phyloP scores from a whole-genome alignment of 2,329 filamentous ascomycete species.

The Coniochaeta sp. region DNA sequence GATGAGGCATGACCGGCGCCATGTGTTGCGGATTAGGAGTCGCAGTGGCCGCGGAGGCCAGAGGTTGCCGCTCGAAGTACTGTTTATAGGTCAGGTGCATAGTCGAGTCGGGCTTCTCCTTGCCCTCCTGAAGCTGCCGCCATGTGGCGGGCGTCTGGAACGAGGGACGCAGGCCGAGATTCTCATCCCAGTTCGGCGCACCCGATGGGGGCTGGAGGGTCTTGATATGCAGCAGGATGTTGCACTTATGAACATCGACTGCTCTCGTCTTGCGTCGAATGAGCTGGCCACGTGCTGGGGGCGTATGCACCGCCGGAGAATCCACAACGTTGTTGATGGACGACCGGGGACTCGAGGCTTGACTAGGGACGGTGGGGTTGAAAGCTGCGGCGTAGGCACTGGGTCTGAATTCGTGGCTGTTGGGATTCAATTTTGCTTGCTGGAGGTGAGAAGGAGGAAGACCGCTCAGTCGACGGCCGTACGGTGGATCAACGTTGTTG shows the following conservation, averaged over 20 bases:
- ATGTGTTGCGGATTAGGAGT: slow-evolving; percentile 64
- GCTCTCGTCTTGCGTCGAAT: slow-evolving; percentile 66
- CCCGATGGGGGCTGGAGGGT: slow-evolving; percentile 39
- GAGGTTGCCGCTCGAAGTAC: slow-evolving; percentile 65
- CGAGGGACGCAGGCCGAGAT: slow-evolving; percentile 75
- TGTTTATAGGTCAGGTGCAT: slow-evolving; percentile 65
- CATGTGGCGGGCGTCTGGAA: slow-evolving; percentile 83
- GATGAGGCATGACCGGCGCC: slow-evolving; percentile 67
- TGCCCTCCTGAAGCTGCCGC: slow-evolving; percentile 62
- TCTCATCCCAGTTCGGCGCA: slow-evolving; percentile 60
- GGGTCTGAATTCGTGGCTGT: slow-evolving; percentile 74
- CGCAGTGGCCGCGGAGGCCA: slow-evolving; percentile 48
- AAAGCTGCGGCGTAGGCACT: slow-evolving; percentile 76
- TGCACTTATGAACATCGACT: slow-evolving; percentile 63
- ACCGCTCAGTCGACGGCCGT: slow-evolving; percentile 45
- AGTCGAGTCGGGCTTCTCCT: slow-evolving; percentile 53
- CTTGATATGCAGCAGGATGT: slow-evolving; percentile 46
- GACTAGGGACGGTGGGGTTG: slow-evolving; percentile 63
- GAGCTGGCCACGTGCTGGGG: slow-evolving; percentile 35
- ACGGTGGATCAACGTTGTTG: slow-evolving; percentile 42
- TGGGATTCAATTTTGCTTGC: slow-evolving; percentile 51
- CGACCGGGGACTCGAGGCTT: slow-evolving; percentile 64
- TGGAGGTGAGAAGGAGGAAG: slow-evolving; percentile 40
- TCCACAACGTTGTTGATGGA: slow-evolving; percentile 42
- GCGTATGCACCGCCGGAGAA: slow-evolving; percentile 19